Evolutionary conservation across 495 filamentous ascomycete species (phyloP).

Genomic region (Bryoglossum gracile): DNA sequence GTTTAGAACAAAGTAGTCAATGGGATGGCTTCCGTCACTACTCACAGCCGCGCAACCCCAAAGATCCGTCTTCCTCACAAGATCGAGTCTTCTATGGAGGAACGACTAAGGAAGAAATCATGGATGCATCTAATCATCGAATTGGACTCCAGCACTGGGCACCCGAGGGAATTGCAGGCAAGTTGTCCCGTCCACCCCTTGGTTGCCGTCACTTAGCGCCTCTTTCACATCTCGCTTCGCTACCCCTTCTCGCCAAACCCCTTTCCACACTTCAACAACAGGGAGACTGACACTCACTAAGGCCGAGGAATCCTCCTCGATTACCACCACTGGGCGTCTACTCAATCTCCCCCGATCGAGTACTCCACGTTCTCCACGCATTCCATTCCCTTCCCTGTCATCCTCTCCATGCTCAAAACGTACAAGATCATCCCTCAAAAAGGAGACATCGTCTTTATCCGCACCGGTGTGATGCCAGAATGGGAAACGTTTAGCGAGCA

Average conservation of each 20-base stretch:
- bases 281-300: too few relatives aligned
- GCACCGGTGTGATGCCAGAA: slow-evolving; percentile 51
- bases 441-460: slow-evolving; percentile 54
- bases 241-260: not conserved
- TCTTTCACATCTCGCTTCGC: not conserved
- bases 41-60: slow-evolving; percentile 11
- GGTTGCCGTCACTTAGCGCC: too few relatives aligned
- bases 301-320: slow-evolving; percentile 41
- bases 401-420: slow-evolving; percentile 43
- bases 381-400: slow-evolving; percentile 45
- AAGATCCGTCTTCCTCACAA: slow-evolving; percentile 15
- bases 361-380: slow-evolving; percentile 48
- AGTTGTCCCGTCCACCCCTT: not conserved
- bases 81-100: slow-evolving; percentile 30
- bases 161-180: slow-evolving; percentile 32
- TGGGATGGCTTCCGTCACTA: slow-evolving; percentile 63
- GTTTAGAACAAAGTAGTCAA: slow-evolving; percentile 44
- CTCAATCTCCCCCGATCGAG: slow-evolving; percentile 37
- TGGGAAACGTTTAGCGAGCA: slow-evolving; percentile 37
- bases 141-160: slow-evolving; percentile 37
- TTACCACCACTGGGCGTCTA: slow-evolving; percentile 31
- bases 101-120: slow-evolving; percentile 19
- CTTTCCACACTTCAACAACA: not conserved
- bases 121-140: slow-evolving; percentile 21
- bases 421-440: slow-evolving; percentile 52